Conservation (phyloP, 148 eudicot species). For the Heliamphora exappendiculata region DNA sequence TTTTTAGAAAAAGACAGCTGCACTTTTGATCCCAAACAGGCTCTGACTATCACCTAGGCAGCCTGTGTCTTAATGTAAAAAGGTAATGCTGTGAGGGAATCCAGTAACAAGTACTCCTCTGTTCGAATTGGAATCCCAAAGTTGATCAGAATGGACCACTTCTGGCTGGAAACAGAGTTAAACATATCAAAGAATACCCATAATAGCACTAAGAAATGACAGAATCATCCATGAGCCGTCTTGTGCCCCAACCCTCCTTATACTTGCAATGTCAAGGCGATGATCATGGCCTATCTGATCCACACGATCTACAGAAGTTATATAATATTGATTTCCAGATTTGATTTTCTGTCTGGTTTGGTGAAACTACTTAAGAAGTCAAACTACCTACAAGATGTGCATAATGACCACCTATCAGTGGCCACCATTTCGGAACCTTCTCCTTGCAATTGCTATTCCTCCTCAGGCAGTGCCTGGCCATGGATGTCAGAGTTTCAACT, state of each 20-base stretch:
- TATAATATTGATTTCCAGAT: neutral
- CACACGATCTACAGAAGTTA: neutral
- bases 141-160: conserved; percentile 31
- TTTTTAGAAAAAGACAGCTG: too few relatives aligned
- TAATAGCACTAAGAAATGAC: neutral
- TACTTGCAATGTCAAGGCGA: neutral
- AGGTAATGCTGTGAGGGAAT: conserved; percentile 45
- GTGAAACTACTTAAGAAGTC: neutral
- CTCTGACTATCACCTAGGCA: conserved; percentile 46
- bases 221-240: neutral
- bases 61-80: conserved; percentile 49
- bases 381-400: neutral
- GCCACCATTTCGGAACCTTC: neutral
- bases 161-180: conserved; percentile 9
- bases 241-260: neutral
- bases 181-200: neutral
- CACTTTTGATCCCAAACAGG: too few relatives aligned
- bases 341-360: neutral
- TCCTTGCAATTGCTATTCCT: neutral
- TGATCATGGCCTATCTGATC: neutral
- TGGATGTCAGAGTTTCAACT: neutral
- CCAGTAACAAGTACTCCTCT: conserved; percentile 44
- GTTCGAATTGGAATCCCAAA: conserved; percentile 48
- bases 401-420: neutral
- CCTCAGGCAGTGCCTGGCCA: too few relatives aligned